Evolutionary conservation across 1,284 basidiomycete genomes (phyloP).

Genomic region (Pseudozyma tsukubaensis): DNA sequence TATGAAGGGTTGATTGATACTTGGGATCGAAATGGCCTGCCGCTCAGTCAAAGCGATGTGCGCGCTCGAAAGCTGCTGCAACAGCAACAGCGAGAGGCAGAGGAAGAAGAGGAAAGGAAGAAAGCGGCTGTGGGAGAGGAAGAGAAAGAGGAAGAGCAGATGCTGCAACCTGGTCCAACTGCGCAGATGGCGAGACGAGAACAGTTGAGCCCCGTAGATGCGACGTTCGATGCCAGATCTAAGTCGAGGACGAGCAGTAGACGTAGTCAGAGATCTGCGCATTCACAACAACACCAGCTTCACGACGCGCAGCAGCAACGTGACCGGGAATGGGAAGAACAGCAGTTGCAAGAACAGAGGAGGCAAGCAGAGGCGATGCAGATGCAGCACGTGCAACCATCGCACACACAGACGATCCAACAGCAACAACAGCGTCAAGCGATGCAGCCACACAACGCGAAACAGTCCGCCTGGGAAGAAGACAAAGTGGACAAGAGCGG

Average conservation of each 20-base stretch:
- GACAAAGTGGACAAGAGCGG: constrained; percentile 23
- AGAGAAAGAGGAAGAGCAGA: constrained; percentile 11
- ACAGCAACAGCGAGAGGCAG: constrained; percentile 11
- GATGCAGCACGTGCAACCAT: not conserved
- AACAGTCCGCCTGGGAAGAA: not conserved
- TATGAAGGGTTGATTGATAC: constrained; percentile 60
- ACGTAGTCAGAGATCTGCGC: constrained; percentile 10
- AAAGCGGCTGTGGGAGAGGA: not conserved
- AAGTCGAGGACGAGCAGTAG: constrained; percentile 24
- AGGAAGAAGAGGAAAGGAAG: constrained; percentile 1
- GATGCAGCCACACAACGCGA: not conserved
- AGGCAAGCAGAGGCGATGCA: not conserved
- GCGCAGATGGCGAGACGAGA: constrained; percentile 1
- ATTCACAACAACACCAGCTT: constrained; percentile 3
- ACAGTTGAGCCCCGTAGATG: constrained; percentile 20
- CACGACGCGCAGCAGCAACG: constrained; percentile 7
- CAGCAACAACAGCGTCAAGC: constrained; percentile 6
- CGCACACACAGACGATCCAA: not conserved
- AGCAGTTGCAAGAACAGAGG: not conserved
- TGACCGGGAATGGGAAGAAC: not conserved
- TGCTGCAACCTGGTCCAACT: constrained; percentile 9
- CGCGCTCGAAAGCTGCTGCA: constrained; percentile 19
- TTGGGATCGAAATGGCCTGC: constrained; percentile 58
- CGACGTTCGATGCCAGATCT: constrained; percentile 2
- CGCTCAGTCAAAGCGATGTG: constrained; percentile 47